Evolutionary conservation across 1,139 yeast species (phyloP).

Genomic region (Sugiyamaella neomexicana): DNA sequence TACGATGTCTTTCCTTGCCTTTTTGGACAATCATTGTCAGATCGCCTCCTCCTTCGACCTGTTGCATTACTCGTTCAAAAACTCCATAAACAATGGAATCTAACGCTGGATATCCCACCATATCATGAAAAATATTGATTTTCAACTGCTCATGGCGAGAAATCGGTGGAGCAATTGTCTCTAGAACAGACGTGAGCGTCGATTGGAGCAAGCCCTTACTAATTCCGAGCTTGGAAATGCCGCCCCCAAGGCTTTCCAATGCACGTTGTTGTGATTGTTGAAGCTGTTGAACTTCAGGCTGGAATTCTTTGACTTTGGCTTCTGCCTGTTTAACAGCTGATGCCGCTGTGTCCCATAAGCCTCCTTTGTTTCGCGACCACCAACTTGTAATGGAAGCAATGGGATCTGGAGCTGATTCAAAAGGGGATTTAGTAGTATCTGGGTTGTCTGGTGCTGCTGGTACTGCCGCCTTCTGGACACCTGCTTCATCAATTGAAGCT

Average conservation of each 20-base stretch:
- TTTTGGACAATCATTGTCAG: constrained; percentile 51
- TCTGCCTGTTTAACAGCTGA: constrained; percentile 61
- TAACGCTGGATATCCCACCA: constrained; percentile 67
- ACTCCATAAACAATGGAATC: constrained; percentile 64
- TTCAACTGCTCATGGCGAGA: constrained; percentile 69
- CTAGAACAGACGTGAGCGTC: constrained; percentile 49
- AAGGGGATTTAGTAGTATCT: background rate
- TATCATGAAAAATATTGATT: constrained; percentile 81
- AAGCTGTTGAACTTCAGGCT: constrained; percentile 32
- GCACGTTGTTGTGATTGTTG: constrained; percentile 31
- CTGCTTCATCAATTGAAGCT: background rate
- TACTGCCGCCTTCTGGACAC: background rate
- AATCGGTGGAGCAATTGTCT: constrained; percentile 57
- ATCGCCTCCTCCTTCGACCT: constrained; percentile 83
- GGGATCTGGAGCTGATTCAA: constrained; percentile 23
- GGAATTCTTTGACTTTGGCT: constrained; percentile 42
- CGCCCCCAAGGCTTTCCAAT: constrained; percentile 32
- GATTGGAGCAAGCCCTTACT: constrained; percentile 37
- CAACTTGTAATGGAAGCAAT: constrained; percentile 44
- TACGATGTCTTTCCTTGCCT: constrained; percentile 43
- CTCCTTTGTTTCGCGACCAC: constrained; percentile 50
- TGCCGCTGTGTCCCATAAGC: constrained; percentile 61
- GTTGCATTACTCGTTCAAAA: constrained; percentile 81
- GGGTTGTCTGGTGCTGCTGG: constrained; percentile 4
- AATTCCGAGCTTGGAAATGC: constrained; percentile 29